A percentile compares a stretch with the other conserved stretches of the same genome.
Conservation (phyloP, 83 land plant genomes). For the Diphasiastrum complanatum region DNA sequence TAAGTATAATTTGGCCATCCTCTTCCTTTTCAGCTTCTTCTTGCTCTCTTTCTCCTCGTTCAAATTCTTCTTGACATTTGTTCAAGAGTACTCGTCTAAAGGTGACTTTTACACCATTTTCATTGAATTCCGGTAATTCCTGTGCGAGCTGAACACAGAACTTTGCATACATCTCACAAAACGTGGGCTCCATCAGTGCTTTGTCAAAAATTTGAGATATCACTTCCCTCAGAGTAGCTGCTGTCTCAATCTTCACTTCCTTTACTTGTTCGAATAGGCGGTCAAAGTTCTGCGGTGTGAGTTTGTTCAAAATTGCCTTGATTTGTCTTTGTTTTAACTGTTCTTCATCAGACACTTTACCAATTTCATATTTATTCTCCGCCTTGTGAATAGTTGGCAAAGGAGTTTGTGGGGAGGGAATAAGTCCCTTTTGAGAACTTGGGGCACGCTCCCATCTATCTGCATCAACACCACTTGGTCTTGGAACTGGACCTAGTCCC, state of each 20-base stretch:
- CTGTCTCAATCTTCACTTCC: conserved; percentile 71
- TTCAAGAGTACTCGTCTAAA: conserved; percentile 75
- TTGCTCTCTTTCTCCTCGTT: too few species aligned
- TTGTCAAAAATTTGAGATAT: conserved; percentile 95
- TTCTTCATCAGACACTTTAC: conserved; percentile 78
- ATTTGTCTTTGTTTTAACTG: conserved; percentile 75
- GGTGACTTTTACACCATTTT: conserved; percentile 64
- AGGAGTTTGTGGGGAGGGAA: conserved; percentile 67
- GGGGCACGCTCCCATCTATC: conserved; percentile 78
- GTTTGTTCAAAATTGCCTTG: conserved; percentile 81
- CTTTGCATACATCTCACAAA: conserved; percentile 96
- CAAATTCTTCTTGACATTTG: conserved; percentile 89
- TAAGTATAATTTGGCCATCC: conserved; percentile 51
- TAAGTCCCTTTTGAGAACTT: conserved; percentile 45
- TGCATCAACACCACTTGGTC: conserved; percentile 50
- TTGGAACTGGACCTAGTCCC: conserved; percentile 34
- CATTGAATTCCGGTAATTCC: conserved; percentile 70
- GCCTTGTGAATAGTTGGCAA: conserved; percentile 72
- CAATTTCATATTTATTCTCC: conserved; percentile 73
- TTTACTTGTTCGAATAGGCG: conserved; percentile 79
- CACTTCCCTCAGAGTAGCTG: conserved; percentile 64
- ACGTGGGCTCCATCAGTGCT: conserved; percentile 87
- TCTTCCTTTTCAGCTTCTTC: conserved; percentile 75
- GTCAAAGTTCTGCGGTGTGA: conserved; percentile 92
- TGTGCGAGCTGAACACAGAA: conserved; percentile 69